phyloP scores from a whole-genome alignment of 306 rosid species.

The Trichosanthes truncata region DNA sequence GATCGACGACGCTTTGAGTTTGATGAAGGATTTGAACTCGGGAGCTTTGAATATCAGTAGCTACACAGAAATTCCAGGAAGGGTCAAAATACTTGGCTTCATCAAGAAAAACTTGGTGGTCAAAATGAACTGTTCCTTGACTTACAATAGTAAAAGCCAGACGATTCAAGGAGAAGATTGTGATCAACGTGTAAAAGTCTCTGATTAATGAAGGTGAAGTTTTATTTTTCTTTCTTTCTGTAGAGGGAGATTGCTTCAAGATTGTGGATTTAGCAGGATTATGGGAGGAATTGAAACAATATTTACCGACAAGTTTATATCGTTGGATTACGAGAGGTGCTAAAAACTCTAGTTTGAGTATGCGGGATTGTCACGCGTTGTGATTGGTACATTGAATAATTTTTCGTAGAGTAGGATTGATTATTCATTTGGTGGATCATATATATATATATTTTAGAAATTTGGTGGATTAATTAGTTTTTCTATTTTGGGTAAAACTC shows the following conservation, averaged over 20 bases:
- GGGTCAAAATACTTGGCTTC: conserved; percentile 19
- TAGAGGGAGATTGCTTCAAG: not conserved
- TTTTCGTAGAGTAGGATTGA: not conserved
- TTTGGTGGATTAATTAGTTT: not conserved
- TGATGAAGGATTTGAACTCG: not conserved
- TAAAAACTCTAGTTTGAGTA: not conserved
- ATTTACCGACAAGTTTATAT: not conserved
- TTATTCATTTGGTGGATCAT: not conserved
- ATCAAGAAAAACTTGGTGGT: conserved; percentile 23
- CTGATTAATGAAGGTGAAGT: not conserved
- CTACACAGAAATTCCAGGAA: conserved; percentile 21
- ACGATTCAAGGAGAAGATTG: conserved; percentile 13
- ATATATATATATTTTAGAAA: too few relatives aligned
- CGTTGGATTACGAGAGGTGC: not conserved
- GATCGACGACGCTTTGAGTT: not conserved
- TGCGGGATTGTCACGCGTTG: not conserved
- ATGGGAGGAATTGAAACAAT: too few relatives aligned
- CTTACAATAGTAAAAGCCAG: conserved; percentile 3
- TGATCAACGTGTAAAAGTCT: not conserved
- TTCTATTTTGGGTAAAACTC: not conserved
- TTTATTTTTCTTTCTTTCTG: not conserved
- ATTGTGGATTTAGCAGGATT: not conserved
- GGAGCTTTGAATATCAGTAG: conserved; percentile 19
- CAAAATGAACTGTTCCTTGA: conserved; percentile 21
- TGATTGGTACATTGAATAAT: not conserved